phyloP scores from a whole-genome alignment of 2,329 filamentous ascomycete species.

The Aspergillus uvarum region DNA sequence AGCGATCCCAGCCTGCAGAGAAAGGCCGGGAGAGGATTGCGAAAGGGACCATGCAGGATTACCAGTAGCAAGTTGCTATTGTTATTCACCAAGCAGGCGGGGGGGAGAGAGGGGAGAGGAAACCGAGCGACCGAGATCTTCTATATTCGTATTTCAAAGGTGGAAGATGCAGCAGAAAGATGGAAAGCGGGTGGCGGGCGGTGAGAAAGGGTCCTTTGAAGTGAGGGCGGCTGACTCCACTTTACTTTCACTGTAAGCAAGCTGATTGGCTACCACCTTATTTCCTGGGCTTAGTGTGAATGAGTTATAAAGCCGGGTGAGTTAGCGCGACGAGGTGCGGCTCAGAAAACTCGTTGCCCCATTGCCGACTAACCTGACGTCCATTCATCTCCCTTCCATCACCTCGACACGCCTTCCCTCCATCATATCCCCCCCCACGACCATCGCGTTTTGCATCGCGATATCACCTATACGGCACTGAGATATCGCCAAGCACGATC shows the following conservation, averaged over 20 bases:
- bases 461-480: conserved; percentile 33
- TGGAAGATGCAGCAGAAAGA: conserved; percentile 8
- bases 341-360: conserved; percentile 43
- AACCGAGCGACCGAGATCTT: neutral
- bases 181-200: conserved; percentile 21
- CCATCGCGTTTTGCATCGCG: conserved; percentile 46
- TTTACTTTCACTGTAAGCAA: neutral
- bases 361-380: conserved; percentile 42
- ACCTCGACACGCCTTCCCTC: conserved; percentile 31
- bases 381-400: conserved; percentile 45
- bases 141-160: conserved; percentile 1
- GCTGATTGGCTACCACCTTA: conserved; percentile 8
- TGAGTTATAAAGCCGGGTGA: conserved; percentile 20
- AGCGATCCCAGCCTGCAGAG: conserved; percentile 23
- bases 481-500: conserved; percentile 27
- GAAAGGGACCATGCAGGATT: conserved; percentile 28
- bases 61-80: conserved; percentile 4
- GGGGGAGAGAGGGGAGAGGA: neutral
- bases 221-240: conserved; percentile 5
- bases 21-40: conserved; percentile 25
- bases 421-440: conserved; percentile 34
- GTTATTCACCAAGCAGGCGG: conserved; percentile 10
- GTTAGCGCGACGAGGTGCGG: conserved; percentile 26
- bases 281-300: conserved; percentile 6
- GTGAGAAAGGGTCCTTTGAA: conserved; percentile 23